Conservation (phyloP, 306 rosid genomes). For the Quercus wislizeni region DNA sequence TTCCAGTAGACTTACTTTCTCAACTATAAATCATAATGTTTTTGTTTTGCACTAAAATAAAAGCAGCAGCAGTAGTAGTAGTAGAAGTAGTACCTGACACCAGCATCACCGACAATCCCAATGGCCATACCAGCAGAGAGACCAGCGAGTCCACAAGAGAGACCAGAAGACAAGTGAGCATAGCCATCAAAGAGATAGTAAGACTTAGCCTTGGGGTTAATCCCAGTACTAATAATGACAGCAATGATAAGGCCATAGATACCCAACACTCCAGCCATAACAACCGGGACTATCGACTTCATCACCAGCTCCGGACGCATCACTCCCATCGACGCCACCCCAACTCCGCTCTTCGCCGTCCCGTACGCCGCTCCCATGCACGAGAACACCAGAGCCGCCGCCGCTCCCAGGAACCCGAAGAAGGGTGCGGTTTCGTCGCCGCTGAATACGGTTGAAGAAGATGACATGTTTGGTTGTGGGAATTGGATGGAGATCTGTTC, state of each 20-base stretch:
- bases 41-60: too few relatives aligned
- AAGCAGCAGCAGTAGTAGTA: neutral
- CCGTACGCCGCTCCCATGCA: slow-evolving; percentile 86
- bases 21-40: too few relatives aligned
- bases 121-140: slow-evolving; percentile 86
- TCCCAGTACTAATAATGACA: slow-evolving; percentile 75
- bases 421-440: slow-evolving; percentile 89
- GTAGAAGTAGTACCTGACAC: slow-evolving; percentile 48
- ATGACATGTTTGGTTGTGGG: slow-evolving; percentile 3
- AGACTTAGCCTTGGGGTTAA: slow-evolving; percentile 74
- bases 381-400: slow-evolving; percentile 76
- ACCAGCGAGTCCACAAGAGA: slow-evolving; percentile 81
- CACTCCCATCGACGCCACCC: slow-evolving; percentile 82
- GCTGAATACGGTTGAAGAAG: slow-evolving; percentile 35
- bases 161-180: slow-evolving; percentile 82
- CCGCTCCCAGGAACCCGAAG: slow-evolving; percentile 82
- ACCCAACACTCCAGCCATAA: slow-evolving; percentile 82
- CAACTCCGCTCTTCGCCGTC: slow-evolving; percentile 80
- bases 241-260: slow-evolving; percentile 73
- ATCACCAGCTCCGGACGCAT: slow-evolving; percentile 83
- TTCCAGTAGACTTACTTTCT: too few relatives aligned
- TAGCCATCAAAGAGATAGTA: slow-evolving; percentile 76
- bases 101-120: slow-evolving; percentile 83
- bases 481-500: neutral
- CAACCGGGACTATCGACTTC: slow-evolving; percentile 82